phyloP scores from a whole-genome alignment of 345 rosid species.

The Ricinus communis region DNA sequence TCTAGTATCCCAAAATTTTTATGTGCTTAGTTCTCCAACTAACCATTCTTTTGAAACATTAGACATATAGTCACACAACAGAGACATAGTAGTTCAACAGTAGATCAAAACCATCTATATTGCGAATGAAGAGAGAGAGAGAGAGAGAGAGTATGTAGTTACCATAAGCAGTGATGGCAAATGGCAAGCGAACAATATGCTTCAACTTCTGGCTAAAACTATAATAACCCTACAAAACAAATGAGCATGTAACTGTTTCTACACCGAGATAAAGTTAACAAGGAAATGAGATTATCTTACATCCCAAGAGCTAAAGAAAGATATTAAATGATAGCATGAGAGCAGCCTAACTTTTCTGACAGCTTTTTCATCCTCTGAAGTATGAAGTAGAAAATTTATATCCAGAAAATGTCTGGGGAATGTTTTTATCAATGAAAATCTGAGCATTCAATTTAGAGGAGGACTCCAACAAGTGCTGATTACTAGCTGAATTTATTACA shows the following conservation, averaged over 20 bases:
- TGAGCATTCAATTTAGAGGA: no score
- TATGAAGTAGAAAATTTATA: no score
- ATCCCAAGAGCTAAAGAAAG: background rate
- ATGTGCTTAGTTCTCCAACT: background rate
- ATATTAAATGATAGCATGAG: no score
- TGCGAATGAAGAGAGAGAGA: background rate
- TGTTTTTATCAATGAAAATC: no score
- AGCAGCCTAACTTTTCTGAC: no score
- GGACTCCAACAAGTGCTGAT: no score
- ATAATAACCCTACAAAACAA: constrained; percentile 74
- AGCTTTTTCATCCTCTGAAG: no score
- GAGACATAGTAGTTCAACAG: background rate
- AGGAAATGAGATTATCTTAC: background rate
- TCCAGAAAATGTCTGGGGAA: no score
- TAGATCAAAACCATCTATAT: background rate
- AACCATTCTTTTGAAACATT: background rate
- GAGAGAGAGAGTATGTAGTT: constrained; percentile 13
- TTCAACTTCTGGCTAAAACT: constrained; percentile 97
- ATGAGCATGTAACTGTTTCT: constrained; percentile 13
- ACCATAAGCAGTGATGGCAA: constrained; percentile 90
- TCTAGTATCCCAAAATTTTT: background rate
- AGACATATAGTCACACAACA: background rate
- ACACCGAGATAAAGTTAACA: background rate
- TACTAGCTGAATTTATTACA: background rate
- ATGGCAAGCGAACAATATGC: constrained; percentile 88